These are phyloP conservation scores for Sarocladium oryzae DNA, from an alignment of 2,329 filamentous ascomycete genomes.

Conservation along the genomic window DNA sequence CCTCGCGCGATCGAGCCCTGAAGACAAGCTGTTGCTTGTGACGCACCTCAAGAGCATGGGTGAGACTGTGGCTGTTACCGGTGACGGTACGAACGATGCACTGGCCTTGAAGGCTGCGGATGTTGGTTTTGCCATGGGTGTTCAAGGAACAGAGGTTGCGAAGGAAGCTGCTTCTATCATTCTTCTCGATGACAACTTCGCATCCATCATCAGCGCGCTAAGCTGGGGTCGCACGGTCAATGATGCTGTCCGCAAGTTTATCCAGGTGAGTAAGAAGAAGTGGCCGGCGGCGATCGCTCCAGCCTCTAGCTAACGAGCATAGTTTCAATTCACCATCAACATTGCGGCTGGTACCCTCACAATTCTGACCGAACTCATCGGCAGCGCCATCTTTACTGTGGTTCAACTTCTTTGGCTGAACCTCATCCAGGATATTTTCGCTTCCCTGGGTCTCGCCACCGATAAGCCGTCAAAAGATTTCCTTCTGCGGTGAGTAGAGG, in stretches of 20 bases:
- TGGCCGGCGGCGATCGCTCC: background rate
- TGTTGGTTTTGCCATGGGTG: constrained; percentile 63
- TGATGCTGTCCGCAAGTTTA: constrained; percentile 58
- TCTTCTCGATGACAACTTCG: constrained; percentile 56
- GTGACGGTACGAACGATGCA: constrained; percentile 61
- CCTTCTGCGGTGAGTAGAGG: constrained; percentile 17
- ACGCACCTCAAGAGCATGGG: constrained; percentile 58
- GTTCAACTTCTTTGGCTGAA: constrained; percentile 56
- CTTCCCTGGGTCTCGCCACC: constrained; percentile 41
- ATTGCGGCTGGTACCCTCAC: constrained; percentile 52
- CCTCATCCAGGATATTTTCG: constrained; percentile 54
- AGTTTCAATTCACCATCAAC: constrained; percentile 56
- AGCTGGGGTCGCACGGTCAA: constrained; percentile 59
- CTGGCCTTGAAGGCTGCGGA: constrained; percentile 60
- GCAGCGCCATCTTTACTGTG: constrained; percentile 44
- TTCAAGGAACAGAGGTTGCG: constrained; percentile 58
- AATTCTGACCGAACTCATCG: constrained; percentile 48
- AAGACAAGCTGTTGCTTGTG: constrained; percentile 62
- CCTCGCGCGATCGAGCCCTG: constrained; percentile 61
- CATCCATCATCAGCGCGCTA: constrained; percentile 55
- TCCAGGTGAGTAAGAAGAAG: constrained; percentile 39
- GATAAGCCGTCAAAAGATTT: constrained; percentile 29
- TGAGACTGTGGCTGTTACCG: constrained; percentile 60
- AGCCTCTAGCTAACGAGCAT: constrained; percentile 7
- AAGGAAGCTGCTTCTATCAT: constrained; percentile 57